These are phyloP conservation scores for Acanthochlamys bracteata DNA, from an alignment of 106 monocot species.

Conservation along the genomic window DNA sequence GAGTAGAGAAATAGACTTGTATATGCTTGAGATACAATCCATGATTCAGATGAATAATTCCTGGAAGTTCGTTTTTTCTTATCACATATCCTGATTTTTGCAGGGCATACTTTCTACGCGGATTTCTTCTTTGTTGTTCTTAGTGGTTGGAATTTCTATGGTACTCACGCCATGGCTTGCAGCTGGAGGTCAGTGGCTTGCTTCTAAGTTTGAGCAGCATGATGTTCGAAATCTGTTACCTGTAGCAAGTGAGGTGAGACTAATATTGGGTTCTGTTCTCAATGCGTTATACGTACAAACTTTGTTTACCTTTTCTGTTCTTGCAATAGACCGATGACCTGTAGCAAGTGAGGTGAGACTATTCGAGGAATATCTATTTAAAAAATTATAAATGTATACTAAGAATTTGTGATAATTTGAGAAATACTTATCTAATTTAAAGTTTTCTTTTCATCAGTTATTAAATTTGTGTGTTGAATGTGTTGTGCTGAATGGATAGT, in stretches of 20 bases:
- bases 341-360: too few relatives aligned
- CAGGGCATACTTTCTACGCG: constrained; percentile 85
- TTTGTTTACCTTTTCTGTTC: neutral
- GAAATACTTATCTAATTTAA: too few relatives aligned
- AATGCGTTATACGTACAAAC: neutral
- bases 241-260: constrained; percentile 82
- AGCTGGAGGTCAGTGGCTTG: constrained; percentile 88
- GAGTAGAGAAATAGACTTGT: too few relatives aligned
- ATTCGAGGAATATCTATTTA: too few relatives aligned
- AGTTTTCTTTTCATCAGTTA: too few relatives aligned
- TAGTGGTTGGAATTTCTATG: constrained; percentile 98
- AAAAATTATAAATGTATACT: too few relatives aligned
- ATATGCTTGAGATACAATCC: neutral
- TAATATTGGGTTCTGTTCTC: neutral
- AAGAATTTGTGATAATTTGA: too few relatives aligned
- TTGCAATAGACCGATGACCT: neutral
- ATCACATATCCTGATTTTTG: constrained; percentile 1
- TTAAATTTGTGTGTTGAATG: too few relatives aligned
- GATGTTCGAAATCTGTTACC: constrained; percentile 95
- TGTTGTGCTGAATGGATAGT: too few relatives aligned
- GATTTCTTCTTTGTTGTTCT: constrained; percentile 84
- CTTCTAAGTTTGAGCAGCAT: constrained; percentile 93
- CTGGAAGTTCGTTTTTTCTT: neutral
- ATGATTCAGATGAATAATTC: neutral
- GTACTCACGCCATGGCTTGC: constrained; percentile 96